Conservation (phyloP, 2,329 filamentous ascomycete species). For the Aspergillus sp. region DNA sequence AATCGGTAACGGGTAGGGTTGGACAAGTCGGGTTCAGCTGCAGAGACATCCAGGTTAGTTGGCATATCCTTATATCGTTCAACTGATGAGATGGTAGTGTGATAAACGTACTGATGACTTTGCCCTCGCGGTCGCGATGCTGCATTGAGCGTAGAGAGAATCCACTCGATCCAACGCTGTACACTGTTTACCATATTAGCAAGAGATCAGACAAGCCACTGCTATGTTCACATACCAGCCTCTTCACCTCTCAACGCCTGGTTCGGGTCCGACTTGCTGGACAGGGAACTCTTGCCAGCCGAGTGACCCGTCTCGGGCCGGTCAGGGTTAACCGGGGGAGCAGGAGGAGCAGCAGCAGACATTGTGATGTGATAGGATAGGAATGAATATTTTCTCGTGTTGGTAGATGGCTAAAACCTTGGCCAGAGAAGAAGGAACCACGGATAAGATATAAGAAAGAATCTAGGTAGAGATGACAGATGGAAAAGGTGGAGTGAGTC, state of each 20-base stretch:
- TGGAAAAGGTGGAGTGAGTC: too few species aligned
- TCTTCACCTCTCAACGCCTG: slow-evolving; percentile 81
- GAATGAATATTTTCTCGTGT: neutral
- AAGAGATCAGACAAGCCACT: neutral
- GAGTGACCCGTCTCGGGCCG: slow-evolving; percentile 17
- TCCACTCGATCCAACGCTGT: slow-evolving; percentile 38
- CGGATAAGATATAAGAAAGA: neutral
- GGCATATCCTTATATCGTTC: too few species aligned
- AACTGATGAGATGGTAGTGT: neutral
- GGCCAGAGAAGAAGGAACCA: neutral
- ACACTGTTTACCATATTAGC: neutral
- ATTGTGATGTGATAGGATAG: neutral
- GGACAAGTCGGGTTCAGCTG: slow-evolving; percentile 84
- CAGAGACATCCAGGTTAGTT: too few species aligned
- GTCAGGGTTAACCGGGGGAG: slow-evolving; percentile 10
- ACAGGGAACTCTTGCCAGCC: slow-evolving; percentile 43
- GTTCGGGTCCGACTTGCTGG: slow-evolving; percentile 82
- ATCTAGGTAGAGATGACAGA: too few species aligned
- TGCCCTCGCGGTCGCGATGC: slow-evolving; percentile 75
- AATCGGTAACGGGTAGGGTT: slow-evolving; percentile 85
- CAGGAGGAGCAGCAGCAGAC: slow-evolving; percentile 7
- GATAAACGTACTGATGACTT: slow-evolving; percentile 66
- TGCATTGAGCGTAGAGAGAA: slow-evolving; percentile 71
- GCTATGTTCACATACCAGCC: slow-evolving; percentile 64
- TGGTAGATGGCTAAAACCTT: neutral